phyloP scores from a whole-genome alignment of 2,329 filamentous ascomycete genomes.

The Metarhizium rileyi region DNA sequence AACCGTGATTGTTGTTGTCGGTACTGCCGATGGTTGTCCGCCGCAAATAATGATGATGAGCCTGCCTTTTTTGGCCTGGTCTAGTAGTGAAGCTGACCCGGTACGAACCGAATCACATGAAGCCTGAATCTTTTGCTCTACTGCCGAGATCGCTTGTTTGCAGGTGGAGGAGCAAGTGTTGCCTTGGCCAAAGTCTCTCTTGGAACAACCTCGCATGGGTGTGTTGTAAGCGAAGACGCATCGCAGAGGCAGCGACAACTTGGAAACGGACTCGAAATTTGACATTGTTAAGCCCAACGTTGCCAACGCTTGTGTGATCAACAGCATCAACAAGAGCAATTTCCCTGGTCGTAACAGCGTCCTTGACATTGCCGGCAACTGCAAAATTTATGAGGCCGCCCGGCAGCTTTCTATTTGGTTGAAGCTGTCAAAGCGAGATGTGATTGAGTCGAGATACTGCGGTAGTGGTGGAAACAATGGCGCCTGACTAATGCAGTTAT shows the following conservation, averaged over 20 bases:
- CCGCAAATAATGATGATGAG: slow-evolving; percentile 28
- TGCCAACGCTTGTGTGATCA: slow-evolving; percentile 15
- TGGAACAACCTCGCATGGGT: slow-evolving; percentile 27
- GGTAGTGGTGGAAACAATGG: no score
- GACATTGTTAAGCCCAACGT: slow-evolving; percentile 21
- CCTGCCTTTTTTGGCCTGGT: slow-evolving; percentile 25
- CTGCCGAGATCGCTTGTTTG: slow-evolving; percentile 16
- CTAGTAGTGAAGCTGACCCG: slow-evolving; percentile 23
- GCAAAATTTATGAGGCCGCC: not conserved
- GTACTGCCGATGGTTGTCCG: slow-evolving; percentile 8
- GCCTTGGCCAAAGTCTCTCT: slow-evolving; percentile 24
- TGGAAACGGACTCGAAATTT: slow-evolving; percentile 30
- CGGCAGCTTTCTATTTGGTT: not conserved
- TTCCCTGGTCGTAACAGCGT: not conserved
- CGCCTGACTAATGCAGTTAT: no score
- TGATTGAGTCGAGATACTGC: not conserved
- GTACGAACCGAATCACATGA: slow-evolving; percentile 17
- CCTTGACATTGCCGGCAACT: slow-evolving; percentile 2
- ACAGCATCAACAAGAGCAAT: slow-evolving; percentile 13
- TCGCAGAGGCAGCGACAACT: slow-evolving; percentile 23
- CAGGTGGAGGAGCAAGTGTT: slow-evolving; percentile 29
- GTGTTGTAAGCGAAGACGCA: slow-evolving; percentile 34
- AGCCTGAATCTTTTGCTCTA: slow-evolving; percentile 19
- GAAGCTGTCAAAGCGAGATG: not conserved
- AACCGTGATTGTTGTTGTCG: slow-evolving; percentile 2